These are phyloP conservation scores for Neurospora discreta DNA, from an alignment of 495 filamentous ascomycete species.

Conservation along the genomic window DNA sequence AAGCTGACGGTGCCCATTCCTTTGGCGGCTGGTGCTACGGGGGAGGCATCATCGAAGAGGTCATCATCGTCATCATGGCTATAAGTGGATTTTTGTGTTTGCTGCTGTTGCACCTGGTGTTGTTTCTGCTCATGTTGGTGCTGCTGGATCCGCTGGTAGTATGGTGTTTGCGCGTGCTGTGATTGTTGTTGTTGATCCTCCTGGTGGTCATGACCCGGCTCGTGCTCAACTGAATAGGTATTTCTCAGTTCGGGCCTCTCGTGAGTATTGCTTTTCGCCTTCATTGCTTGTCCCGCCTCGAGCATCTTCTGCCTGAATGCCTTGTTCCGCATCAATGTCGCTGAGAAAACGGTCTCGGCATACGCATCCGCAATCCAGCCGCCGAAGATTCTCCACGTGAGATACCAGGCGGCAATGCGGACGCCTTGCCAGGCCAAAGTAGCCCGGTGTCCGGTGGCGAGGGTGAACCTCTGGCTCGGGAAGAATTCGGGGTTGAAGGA, in stretches of 20 bases:
- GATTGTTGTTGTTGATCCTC: slow-evolving; percentile 7
- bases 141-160: background rate
- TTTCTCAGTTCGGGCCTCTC: background rate
- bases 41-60: slow-evolving; percentile 31
- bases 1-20: slow-evolving; percentile 2
- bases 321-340: background rate
- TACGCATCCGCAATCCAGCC: background rate
- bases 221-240: background rate
- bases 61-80: slow-evolving; percentile 17
- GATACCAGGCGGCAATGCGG: slow-evolving; percentile 8
- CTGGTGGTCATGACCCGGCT: background rate
- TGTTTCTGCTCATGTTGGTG: background rate
- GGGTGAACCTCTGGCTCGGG: background rate
- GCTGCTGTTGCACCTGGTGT: slow-evolving; percentile 1
- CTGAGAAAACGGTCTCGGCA: background rate
- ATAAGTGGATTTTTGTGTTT: background rate
- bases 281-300: background rate
- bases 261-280: background rate
- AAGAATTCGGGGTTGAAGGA: slow-evolving; percentile 7
- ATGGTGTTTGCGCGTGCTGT: background rate
- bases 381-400: background rate
- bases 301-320: slow-evolving; percentile 9
- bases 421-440: slow-evolving; percentile 4
- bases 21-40: slow-evolving; percentile 19
- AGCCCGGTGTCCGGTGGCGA: slow-evolving; percentile 4